Evolutionary conservation across 257 asterid genomes (phyloP).

Genomic region (Solanum rostratum): DNA sequence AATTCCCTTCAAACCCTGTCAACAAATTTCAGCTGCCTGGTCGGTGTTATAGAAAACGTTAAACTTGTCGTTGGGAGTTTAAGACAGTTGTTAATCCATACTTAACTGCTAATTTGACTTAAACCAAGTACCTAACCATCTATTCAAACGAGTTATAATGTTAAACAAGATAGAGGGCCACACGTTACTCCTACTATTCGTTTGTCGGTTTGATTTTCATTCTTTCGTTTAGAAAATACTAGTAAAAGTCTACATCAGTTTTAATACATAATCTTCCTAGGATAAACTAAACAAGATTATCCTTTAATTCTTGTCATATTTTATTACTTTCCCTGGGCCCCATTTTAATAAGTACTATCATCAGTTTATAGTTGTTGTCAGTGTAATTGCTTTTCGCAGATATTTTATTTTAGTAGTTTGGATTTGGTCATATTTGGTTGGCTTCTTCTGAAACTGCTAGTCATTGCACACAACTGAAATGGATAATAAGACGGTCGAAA

Average conservation of each 20-base stretch:
- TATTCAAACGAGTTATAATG: background rate
- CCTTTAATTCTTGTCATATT: background rate
- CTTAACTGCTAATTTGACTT: background rate
- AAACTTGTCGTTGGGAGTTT: background rate
- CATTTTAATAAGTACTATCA: background rate
- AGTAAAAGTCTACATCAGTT: background rate
- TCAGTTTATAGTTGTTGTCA: background rate
- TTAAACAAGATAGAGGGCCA: background rate
- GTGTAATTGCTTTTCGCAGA: background rate
- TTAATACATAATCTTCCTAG: background rate
- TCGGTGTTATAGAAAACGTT: background rate
- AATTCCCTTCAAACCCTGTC: background rate
- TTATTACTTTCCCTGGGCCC: background rate
- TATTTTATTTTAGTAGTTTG: background rate
- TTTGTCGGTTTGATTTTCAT: background rate
- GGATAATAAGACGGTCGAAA: background rate
- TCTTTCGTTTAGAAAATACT: background rate
- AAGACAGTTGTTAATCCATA: background rate
- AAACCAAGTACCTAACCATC: background rate
- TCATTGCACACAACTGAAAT: background rate
- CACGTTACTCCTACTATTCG: background rate
- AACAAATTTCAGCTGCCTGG: background rate
- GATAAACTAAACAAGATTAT: background rate
- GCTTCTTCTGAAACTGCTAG: background rate
- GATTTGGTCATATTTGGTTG: background rate